Conservation (phyloP, 768 basidiomycete species). For the Imleria badia region DNA sequence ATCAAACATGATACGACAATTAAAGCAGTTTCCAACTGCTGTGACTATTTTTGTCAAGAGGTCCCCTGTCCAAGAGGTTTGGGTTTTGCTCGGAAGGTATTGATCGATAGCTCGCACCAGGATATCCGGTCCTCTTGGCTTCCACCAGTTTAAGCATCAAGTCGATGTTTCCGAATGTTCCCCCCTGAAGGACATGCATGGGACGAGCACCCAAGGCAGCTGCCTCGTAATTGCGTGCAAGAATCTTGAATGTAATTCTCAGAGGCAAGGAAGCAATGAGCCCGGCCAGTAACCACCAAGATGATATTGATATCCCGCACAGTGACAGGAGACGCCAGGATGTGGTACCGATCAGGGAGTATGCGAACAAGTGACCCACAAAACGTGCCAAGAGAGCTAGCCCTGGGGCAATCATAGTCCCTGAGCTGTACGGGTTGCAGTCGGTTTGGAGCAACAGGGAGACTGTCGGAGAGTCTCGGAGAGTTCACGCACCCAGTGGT, state of each 20-base stretch:
- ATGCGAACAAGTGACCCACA: background rate
- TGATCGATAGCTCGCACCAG: conserved; percentile 38
- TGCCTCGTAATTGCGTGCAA: conserved; percentile 37
- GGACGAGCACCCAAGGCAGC: conserved; percentile 46
- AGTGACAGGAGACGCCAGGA: conserved; percentile 7
- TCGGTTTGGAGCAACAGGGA: no score
- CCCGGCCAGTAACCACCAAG: conserved; percentile 37
- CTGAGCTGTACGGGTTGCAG: no score
- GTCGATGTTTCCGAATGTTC: conserved; percentile 46
- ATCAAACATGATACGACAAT: conserved; percentile 45
- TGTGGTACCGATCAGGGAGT: background rate
- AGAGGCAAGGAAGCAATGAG: conserved; percentile 36
- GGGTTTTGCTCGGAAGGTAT: background rate
- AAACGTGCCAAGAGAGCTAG: conserved; percentile 9
- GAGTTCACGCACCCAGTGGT: no score
- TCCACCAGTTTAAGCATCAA: conserved; percentile 37
- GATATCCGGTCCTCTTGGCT: conserved; percentile 45
- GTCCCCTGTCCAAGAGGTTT: conserved; percentile 37
- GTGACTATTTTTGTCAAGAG: conserved; percentile 37
- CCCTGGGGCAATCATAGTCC: conserved; percentile 17
- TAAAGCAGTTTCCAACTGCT: conserved; percentile 42
- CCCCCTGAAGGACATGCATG: conserved; percentile 39
- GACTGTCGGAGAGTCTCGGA: no score
- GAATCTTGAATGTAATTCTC: conserved; percentile 28
- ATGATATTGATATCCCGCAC: conserved; percentile 31